Evolutionary conservation across 2,329 filamentous ascomycete genomes (phyloP).

Genomic region (Xylogone sp.): DNA sequence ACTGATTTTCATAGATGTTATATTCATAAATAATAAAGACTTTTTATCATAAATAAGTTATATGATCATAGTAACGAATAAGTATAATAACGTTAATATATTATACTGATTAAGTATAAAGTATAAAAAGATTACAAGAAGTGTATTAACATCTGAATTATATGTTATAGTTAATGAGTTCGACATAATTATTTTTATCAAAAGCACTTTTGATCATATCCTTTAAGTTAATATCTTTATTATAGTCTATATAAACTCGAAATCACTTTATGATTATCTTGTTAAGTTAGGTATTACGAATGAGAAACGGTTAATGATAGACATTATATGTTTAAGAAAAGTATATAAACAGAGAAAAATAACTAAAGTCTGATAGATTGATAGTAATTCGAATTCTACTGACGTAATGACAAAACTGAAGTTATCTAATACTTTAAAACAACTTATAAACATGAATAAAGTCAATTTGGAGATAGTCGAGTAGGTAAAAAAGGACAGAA

Average conservation of each 20-base stretch:
- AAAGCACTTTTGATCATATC: not conserved
- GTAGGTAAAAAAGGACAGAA: slow-evolving; percentile 1
- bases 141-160: slow-evolving; percentile 1
- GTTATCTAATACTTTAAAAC: slow-evolving; percentile 1
- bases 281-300: slow-evolving; percentile 9
- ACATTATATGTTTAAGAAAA: slow-evolving; percentile 2
- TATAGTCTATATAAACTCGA: slow-evolving; percentile 2
- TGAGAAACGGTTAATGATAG: slow-evolving; percentile 5
- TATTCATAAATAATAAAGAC: slow-evolving; percentile 6
- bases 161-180: not conserved
- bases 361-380: slow-evolving; percentile 6
- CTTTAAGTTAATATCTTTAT: not conserved
- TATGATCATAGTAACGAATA: slow-evolving; percentile 3
- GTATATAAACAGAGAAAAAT: slow-evolving; percentile 3
- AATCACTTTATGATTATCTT: slow-evolving; percentile 5
- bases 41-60: slow-evolving; percentile 3
- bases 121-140: slow-evolving; percentile 1
- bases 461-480: not conserved
- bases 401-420: slow-evolving; percentile 6
- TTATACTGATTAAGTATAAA: slow-evolving; percentile 1
- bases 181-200: not conserved
- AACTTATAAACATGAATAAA: slow-evolving; percentile 6
- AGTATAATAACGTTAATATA: not conserved
- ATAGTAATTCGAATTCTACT: slow-evolving; percentile 3
- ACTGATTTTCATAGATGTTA: slow-evolving; percentile 5